These are phyloP conservation scores for Carex cristatella DNA, from an alignment of 176 grass and related monocot species.

Conservation along the genomic window DNA sequence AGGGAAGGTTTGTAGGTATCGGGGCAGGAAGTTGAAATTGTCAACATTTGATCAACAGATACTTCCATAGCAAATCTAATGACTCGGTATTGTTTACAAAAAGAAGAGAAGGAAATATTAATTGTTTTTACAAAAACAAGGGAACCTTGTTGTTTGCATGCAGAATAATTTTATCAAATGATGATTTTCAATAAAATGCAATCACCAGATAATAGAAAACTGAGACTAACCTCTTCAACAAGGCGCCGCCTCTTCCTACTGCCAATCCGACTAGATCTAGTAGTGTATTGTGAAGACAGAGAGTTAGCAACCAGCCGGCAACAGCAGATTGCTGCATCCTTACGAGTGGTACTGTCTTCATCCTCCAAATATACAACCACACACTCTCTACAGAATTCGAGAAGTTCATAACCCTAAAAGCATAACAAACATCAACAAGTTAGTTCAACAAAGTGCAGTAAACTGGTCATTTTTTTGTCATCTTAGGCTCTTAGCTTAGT, in stretches of 20 bases:
- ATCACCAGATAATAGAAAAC: neutral
- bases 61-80: neutral
- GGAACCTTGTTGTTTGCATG: neutral
- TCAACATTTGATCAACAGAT: neutral
- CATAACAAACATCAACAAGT: slow-evolving; percentile 30
- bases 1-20: neutral
- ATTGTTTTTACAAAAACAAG: neutral
- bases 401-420: slow-evolving; percentile 91
- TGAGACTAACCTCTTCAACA: slow-evolving; percentile 75
- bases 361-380: slow-evolving; percentile 90
- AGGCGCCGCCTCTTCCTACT: slow-evolving; percentile 65
- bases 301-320: slow-evolving; percentile 85
- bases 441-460: neutral
- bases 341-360: slow-evolving; percentile 81
- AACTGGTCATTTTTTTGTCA: neutral
- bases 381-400: slow-evolving; percentile 83
- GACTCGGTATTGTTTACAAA: neutral
- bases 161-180: neutral
- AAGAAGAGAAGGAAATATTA: neutral
- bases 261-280: slow-evolving; percentile 73
- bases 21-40: neutral
- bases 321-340: slow-evolving; percentile 82
- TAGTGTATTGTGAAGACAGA: slow-evolving; percentile 82
- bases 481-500: neutral
- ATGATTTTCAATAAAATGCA: neutral